phyloP scores from a whole-genome alignment of 495 filamentous ascomycete genomes.

The Aspergillus egyptiacus region DNA sequence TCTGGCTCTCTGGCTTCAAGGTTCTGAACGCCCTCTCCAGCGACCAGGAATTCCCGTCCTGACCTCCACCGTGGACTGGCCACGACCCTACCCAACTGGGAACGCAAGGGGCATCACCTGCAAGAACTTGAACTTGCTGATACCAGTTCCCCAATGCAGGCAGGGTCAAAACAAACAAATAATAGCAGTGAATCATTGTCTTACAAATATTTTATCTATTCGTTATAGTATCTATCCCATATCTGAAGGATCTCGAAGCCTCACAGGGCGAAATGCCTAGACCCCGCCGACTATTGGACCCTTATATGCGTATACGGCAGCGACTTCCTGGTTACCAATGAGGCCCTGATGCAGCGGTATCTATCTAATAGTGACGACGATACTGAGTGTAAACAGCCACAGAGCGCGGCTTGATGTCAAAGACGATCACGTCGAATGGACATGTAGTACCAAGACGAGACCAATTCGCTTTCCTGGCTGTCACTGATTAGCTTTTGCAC shows the following conservation, averaged over 20 bases:
- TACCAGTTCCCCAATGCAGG: constrained; percentile 15
- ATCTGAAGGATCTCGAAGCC: background rate
- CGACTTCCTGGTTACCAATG: too few species aligned
- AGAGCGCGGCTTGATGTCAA: too few species aligned
- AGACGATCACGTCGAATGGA: too few species aligned
- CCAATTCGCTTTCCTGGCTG: too few species aligned
- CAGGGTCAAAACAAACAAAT: constrained; percentile 19
- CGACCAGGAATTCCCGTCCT: constrained; percentile 5
- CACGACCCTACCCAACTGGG: constrained; percentile 20
- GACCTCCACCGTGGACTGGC: too few species aligned
- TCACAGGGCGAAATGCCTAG: background rate
- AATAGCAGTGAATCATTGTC: background rate
- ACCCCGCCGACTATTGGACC: background rate
- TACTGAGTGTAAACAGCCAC: background rate
- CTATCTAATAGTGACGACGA: background rate
- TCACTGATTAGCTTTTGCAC: too few species aligned
- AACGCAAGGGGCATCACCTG: constrained; percentile 19
- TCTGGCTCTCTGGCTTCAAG: background rate
- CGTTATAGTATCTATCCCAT: too few species aligned
- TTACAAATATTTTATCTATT: background rate
- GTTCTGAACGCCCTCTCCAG: background rate
- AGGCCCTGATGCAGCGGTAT: background rate
- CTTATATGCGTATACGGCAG: background rate
- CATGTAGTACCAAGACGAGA: too few species aligned
- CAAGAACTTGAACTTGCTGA: constrained; percentile 11